These are phyloP conservation scores for Metrosideros polymorpha DNA, from an alignment of 441 rosid species.

Conservation along the genomic window DNA sequence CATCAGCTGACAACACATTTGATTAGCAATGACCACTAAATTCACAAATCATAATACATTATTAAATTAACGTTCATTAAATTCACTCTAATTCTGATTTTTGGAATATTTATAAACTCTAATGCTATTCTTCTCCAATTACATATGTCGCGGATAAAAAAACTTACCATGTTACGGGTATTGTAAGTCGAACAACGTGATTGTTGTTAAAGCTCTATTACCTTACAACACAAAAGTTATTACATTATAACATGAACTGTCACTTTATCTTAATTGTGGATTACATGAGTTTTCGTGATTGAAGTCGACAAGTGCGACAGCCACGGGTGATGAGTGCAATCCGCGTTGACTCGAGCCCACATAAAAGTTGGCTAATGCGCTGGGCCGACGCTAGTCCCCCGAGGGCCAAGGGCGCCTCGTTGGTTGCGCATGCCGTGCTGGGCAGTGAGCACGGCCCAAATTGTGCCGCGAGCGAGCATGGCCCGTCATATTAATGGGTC, in stretches of 20 bases:
- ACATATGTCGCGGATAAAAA: not conserved
- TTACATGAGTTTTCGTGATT: not conserved
- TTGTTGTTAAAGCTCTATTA: not conserved
- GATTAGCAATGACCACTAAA: not conserved
- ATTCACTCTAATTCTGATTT: not conserved
- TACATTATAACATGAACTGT: too few relatives aligned
- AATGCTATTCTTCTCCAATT: not conserved
- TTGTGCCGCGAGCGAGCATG: rapidly evolving
- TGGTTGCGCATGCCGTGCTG: too few relatives aligned
- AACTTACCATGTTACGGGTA: rapidly evolving
- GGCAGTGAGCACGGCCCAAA: not conserved
- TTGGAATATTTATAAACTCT: not conserved
- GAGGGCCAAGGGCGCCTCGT: not conserved
- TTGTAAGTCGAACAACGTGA: not conserved
- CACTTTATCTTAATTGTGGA: not conserved
- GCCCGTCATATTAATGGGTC: not conserved
- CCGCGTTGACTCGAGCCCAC: not conserved
- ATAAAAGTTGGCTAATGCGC: not conserved
- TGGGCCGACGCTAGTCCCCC: rapidly evolving
- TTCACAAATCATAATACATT: not conserved
- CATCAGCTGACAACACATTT: not conserved
- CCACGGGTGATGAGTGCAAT: rapidly evolving
- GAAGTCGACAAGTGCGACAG: not conserved
- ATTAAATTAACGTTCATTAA: not conserved
- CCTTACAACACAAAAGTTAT: not conserved